Evolutionary conservation across 345 rosid genomes (phyloP), one percentile per base, ranked within the genome.

Genomic region (Linum trigynum): DNA sequence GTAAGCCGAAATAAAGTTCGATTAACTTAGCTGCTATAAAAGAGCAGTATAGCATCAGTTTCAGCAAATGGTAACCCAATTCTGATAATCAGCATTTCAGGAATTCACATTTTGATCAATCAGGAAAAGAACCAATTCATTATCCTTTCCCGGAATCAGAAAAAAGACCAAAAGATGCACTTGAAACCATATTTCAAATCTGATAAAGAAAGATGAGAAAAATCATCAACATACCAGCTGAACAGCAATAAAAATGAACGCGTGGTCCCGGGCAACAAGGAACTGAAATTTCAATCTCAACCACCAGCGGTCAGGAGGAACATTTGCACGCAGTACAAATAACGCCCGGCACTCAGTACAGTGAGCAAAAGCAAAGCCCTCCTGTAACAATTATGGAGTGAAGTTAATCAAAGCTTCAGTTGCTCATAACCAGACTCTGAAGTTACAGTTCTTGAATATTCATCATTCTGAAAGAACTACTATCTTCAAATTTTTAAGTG

Each of bases 291-390:
- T 91, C 88, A 95, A 75, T 78, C 97, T 88, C 81, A 91, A 75
- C 99, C 99, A 88, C 99, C 99, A 95, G 71, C 99, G 85, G 67
- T 95, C 97, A 68, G 97, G 75, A 59, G 99, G 99, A 50, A 89
- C 91, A 80, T 95, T 91, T 63, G 96, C 95, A 63, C 99, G 85
- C 70, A 95, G 82, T 77, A 89, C 70, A 76, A 95, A 95, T 69
- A 80, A 70, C 8, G 95, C 97, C 76, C 96, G 83, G 85, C 99
- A 95, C 75, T 95, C 99, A 64, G 99, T 91, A 80, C 99, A 95
- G 77, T 95, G 99, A 64, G 98, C 86, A 83, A 95, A 95, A 70
- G 99, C 99, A 86, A 91, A 95, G 65, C 99, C 99, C 85, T 95
- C 99, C 99, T 95, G 84, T 63, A 68, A 79, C 60, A 71, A 70